Base-by-base conservation (phyloP, 169 alveolate species). In the Miamiensis avidus region DNA sequence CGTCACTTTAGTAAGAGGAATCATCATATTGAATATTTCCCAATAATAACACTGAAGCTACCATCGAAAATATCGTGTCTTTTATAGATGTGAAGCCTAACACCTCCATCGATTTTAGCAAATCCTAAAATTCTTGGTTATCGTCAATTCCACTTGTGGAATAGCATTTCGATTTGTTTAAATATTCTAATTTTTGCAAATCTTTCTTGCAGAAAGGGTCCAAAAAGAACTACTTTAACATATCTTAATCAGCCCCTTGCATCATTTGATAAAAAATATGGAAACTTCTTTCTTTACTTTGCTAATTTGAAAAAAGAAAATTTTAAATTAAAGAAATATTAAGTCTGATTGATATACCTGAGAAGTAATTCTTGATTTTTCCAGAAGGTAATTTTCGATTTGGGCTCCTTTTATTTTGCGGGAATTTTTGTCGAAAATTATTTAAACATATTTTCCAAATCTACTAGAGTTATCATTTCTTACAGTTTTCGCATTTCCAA, bases 291-390 rank as follows among this genome's bases (percentile, higher is more conserved):
- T 99, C 99, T 65, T 92, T 92, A 75, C 88, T 91, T 87, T 97
- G 98, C 86, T 98, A 98, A 81, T 93, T 32, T 31, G 20, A 27
- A 11, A 27, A 34, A 32, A 78, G 15, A 25, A 65, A 65, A 65
- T 65, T 25, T 65, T 65, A 65, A 65, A 65, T 65, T 20, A 65
- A 65, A 65, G 74, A 65, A 65, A 65, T 65, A 25, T 65, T 25
- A 65, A 65, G 20, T 65, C 28, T 25, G 74, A 65, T 25, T 20
- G 27, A 75, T 31, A 75, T 75, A 16, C 20, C 27, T 31, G 29
- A 49, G 98, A 95, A 74, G 98, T 98, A 11, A 99, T 98, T 34
- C 99, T 94, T n/a, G 99, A 99, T 92, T 98, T 99, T 89, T 99
- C 99, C 82, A 99, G 90, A 31, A 99, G 92, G 89, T 99, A 99